phyloP scores from a whole-genome alignment of 2,329 filamentous ascomycete species.

The Diaporthe humulicola region DNA sequence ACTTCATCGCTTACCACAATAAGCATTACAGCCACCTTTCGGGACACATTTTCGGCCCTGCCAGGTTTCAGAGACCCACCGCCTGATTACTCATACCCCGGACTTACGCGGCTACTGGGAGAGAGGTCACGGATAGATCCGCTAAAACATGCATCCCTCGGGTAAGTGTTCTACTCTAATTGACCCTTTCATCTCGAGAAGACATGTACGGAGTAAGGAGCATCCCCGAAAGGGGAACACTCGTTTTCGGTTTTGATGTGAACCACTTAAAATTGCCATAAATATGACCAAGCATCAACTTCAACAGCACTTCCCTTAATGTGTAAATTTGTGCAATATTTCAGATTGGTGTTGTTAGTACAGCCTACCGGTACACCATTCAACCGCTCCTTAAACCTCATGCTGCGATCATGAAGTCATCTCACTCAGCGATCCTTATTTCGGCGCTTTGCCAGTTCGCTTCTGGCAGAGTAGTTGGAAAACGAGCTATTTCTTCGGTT shows the following conservation, averaged over 20 bases:
- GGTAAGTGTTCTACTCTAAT: background rate
- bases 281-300: background rate
- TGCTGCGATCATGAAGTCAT: conserved; percentile 25
- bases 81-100: background rate
- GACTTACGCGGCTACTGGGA: background rate
- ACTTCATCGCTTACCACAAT: background rate
- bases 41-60: background rate
- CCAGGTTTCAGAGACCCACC: background rate
- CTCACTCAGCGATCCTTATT: background rate
- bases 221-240: background rate
- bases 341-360: background rate
- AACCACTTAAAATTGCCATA: background rate
- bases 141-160: background rate
- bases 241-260: background rate
- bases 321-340: background rate
- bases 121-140: background rate
- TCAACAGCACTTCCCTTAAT: background rate
- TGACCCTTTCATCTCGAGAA: conserved; percentile 1
- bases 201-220: background rate
- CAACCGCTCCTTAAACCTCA: background rate
- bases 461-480: conserved; percentile 23
- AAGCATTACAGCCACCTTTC: background rate
- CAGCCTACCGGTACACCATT: background rate
- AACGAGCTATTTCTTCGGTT: conserved; percentile 43
- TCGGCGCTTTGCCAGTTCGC: conserved; percentile 42